A percentile compares a stretch with the other conserved stretches of the same genome.
These are phyloP conservation scores for Saturnispora kantuleensis DNA, from an alignment of 805 yeast genomes.

Conservation along the genomic window DNA sequence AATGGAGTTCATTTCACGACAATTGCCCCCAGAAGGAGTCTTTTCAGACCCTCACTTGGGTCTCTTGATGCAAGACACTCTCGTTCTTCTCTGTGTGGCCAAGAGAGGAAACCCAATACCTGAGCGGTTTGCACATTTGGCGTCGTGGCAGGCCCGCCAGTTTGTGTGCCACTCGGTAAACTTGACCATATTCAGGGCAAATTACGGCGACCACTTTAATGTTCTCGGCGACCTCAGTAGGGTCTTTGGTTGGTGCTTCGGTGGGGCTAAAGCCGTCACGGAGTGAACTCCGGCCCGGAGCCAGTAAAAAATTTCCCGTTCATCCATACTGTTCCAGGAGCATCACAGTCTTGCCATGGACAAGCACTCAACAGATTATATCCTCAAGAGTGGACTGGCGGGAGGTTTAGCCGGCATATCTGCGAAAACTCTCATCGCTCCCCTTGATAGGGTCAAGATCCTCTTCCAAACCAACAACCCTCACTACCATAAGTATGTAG, in stretches of 20 bases:
- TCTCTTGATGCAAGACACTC: constrained; percentile 4
- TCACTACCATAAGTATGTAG: constrained; percentile 69
- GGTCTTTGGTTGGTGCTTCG: not conserved
- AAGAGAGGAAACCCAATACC: constrained; percentile 4
- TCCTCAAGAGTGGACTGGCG: constrained; percentile 76
- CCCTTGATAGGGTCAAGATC: constrained; percentile 89
- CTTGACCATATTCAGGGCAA: not conserved
- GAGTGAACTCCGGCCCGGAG: too few species aligned
- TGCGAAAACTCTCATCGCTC: constrained; percentile 94
- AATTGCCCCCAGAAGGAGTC: constrained; percentile 1
- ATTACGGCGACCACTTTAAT: not conserved
- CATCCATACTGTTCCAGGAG: not conserved
- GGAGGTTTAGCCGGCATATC: constrained; percentile 95
- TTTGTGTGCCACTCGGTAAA: not conserved
- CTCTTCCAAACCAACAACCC: constrained; percentile 93
- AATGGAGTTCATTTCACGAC: not conserved
- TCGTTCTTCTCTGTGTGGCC: constrained; percentile 6
- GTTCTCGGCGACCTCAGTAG: not conserved
- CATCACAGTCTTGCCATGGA: constrained; percentile 30
- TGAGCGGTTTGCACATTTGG: constrained; percentile 2
- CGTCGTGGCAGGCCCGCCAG: not conserved
- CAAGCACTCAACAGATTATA: constrained; percentile 68
- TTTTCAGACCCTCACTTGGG: not conserved
- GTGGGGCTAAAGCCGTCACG: not conserved
- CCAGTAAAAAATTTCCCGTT: constrained; percentile 4